Evolutionary conservation across 2,329 filamentous ascomycete genomes (phyloP), one percentile per base, ranked within the genome.

Genomic region (Xylariales sp.): DNA sequence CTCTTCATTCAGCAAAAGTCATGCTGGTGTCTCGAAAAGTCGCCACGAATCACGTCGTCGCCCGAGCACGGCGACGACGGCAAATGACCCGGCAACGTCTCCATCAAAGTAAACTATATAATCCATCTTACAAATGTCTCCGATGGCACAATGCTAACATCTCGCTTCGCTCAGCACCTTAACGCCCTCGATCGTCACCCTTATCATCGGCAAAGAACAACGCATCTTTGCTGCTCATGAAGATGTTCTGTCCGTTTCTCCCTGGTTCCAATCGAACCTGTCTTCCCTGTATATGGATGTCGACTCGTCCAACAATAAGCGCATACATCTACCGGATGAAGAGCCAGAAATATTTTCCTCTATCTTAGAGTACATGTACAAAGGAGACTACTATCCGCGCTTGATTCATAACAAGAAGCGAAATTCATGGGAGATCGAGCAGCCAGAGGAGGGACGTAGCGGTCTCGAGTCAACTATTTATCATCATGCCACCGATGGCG

Each of bases 191-290:
- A 87, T 93, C 56, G 76, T 94, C 49, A 94, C 87, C 8, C 75
- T 94, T 44, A 78, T 85, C 51, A 78, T 94, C 51, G 88, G 88
- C n/a, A 74, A 74, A 5, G 83, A 90, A 49, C 83, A 89, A 60
- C 81, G 90, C 16, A 83, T 95, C 50, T 96, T 96, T 56, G 90
- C 90, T 25, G 88, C 88, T 6, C 90, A 95, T 61, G 87, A 95
- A 68, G 85, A 93, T 49, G 77, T 95, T 44, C 80, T 96, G 42
- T 77, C 74, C 57, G 69, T 76, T 39, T 93, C 88, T 10, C 81
- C 88, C 6, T 95, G 83, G 74, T 95, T 96, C 65, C 71, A 79
- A 43, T 66, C 76, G 34, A 71, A 74, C 29, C 76, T 82, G 47
- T 72, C 74, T 40, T 72, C 71, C 46, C 78, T 83, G 54, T 84